These are phyloP conservation scores for Xylariaceae sp. DNA, from an alignment of 2,329 filamentous ascomycete genomes.

Conservation along the genomic window DNA sequence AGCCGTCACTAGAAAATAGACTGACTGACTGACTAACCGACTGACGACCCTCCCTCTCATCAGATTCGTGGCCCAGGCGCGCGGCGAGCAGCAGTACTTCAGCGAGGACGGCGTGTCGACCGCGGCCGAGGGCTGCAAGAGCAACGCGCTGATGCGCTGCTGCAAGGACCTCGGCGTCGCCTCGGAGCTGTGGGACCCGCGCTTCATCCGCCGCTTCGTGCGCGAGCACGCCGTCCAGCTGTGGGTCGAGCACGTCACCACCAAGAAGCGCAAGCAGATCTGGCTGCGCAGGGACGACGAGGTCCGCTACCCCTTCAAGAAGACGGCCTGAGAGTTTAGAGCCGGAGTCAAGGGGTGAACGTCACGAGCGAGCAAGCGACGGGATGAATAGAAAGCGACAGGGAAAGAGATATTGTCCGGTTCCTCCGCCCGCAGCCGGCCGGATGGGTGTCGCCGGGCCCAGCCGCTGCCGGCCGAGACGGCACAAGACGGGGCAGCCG, in stretches of 20 bases:
- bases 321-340: slow-evolving; percentile 4
- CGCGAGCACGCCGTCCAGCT: slow-evolving; percentile 66
- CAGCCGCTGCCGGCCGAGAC: too few species aligned
- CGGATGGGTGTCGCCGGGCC: too few species aligned
- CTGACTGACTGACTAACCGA: too few species aligned
- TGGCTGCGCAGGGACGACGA: slow-evolving; percentile 79
- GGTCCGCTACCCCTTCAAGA: slow-evolving; percentile 55
- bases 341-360: too few species aligned
- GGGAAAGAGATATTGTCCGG: too few species aligned
- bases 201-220: slow-evolving; percentile 80
- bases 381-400: neutral
- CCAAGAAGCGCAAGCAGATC: slow-evolving; percentile 84
- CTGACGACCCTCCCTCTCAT: slow-evolving; percentile 4
- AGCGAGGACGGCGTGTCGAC: slow-evolving; percentile 83
- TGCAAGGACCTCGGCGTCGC: slow-evolving; percentile 96
- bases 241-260: slow-evolving; percentile 82
- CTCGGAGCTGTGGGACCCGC: slow-evolving; percentile 92
- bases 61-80: slow-evolving; percentile 84
- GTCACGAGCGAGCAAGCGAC: neutral
- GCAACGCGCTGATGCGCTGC: slow-evolving; percentile 94
- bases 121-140: slow-evolving; percentile 93
- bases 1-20: too few species aligned
- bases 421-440: too few species aligned
- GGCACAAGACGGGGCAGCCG: too few species aligned
- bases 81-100: slow-evolving; percentile 94